Base-by-base conservation (phyloP, 306 rosid genomes). In the Ochetophila trinervis region DNA sequence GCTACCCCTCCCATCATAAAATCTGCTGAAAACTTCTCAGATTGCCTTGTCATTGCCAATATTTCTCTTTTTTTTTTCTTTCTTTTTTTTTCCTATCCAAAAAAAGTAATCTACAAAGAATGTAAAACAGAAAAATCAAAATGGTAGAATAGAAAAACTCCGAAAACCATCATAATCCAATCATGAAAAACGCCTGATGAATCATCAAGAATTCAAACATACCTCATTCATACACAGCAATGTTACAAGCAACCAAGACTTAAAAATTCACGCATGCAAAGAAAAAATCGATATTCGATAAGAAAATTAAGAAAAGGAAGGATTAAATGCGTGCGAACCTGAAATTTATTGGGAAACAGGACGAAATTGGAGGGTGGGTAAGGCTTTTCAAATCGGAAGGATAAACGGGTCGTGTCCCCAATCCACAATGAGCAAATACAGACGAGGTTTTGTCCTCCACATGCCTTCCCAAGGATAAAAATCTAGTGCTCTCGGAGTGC, bases 1-100 rank as follows among this genome's bases (percentile, higher is more conserved):
- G 96, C 99, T 16, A 36, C 86, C 32, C 97, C 99, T 68, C 90
- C 99, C 91, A 89, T 84, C 7, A 53, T 67, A 69, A 90, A 93
- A 75, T 93, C 91, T 49, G 72, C 83, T 4, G 93, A 93, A 70
- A 93, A 87, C 72, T 68, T 87, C 49, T 90, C 91, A 44, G 90
- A 76, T 34, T 80, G 57, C 35, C 77, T 59, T 60, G 83, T 64
- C 80, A 57, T 81, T 65, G 52, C 86, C 81, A 79, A 68, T 60
- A 66, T 49, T 16, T 18, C 21, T 11, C 53, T 9, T 22, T 7
- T 27, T 4, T 27, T 4, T 27, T 4, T 27, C 32, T 27, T 4
- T 27, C 32, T 27, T 4, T 27, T 4, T 40, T 40, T 8, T 12
- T 40, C 12, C 42, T 36, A 40, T 40, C 45, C 45, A 40, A 40